These are phyloP conservation scores for Lycium barbarum DNA, from an alignment of 257 asterid species.

Conservation along the genomic window DNA sequence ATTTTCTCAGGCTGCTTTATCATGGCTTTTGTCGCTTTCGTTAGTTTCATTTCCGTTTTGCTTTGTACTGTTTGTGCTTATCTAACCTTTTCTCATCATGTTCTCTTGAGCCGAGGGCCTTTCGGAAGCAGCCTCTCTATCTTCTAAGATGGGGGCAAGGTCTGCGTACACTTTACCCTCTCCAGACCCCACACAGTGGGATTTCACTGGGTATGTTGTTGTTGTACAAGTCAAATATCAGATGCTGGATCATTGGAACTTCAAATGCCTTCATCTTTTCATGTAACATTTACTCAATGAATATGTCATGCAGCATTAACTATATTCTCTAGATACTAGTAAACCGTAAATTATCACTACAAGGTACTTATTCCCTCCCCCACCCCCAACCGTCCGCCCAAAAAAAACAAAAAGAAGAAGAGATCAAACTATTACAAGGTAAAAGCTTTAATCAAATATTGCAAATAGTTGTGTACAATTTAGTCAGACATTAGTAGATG, in stretches of 20 bases:
- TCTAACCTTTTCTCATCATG: no score
- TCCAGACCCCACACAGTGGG: background rate
- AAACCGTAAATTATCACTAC: background rate
- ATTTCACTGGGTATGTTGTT: background rate
- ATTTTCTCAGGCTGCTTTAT: no score
- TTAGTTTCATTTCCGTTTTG: no score
- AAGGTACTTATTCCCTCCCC: background rate
- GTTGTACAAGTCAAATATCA: background rate
- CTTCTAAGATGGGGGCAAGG: no score
- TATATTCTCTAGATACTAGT: slow-evolving; percentile 16
- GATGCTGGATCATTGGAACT: background rate
- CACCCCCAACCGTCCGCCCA: background rate
- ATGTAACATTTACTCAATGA: background rate
- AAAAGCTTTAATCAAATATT: slow-evolving; percentile 2
- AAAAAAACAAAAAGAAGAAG: background rate
- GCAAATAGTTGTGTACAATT: background rate
- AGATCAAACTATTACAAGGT: background rate
- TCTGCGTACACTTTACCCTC: no score
- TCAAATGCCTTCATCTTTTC: background rate
- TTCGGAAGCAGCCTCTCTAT: no score
- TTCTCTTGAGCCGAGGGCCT: no score
- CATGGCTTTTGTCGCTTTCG: no score
- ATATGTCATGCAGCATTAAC: background rate
- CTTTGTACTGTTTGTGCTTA: no score
- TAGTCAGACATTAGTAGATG: background rate